Conservation (phyloP, 2,329 filamentous ascomycete species). For the Botrytis aclada region DNA sequence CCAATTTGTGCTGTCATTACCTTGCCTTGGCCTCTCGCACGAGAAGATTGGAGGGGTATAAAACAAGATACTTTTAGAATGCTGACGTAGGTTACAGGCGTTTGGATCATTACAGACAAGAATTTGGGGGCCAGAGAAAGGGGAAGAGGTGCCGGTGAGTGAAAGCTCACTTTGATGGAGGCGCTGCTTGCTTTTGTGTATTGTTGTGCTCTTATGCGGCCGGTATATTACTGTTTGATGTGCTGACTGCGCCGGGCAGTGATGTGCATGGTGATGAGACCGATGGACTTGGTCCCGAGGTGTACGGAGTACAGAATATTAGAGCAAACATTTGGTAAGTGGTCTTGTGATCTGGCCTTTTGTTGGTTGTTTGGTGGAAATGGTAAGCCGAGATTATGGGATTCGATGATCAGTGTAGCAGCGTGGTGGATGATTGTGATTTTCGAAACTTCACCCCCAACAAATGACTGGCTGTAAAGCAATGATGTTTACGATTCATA, state of each 20-base stretch:
- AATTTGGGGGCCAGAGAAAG: not conserved
- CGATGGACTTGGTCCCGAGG: not conserved
- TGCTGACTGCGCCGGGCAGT: conserved; percentile 2
- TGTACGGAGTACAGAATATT: not conserved
- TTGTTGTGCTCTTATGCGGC: not conserved
- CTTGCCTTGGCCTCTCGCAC: not conserved
- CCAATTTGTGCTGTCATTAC: not conserved
- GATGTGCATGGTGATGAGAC: not conserved
- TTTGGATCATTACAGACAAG: not conserved
- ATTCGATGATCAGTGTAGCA: conserved; percentile 1
- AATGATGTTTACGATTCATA: not conserved
- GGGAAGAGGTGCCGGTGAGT: not conserved
- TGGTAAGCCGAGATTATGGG: not conserved
- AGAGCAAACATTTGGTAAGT: not conserved
- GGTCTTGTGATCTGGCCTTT: not conserved
- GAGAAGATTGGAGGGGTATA: not conserved
- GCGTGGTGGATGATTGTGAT: not conserved
- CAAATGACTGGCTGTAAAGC: not conserved
- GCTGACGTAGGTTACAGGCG: conserved; percentile 6
- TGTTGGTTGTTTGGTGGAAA: not conserved
- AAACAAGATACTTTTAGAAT: conserved; percentile 5
- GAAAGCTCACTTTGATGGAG: not conserved
- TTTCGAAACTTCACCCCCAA: not conserved
- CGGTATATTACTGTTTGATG: not conserved
- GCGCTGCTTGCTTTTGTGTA: not conserved